A percentile compares a stretch with the other conserved stretches of the same genome.
phyloP scores from a whole-genome alignment of 2,329 filamentous ascomycete genomes.

The Neofusicoccum kwambonambiense region DNA sequence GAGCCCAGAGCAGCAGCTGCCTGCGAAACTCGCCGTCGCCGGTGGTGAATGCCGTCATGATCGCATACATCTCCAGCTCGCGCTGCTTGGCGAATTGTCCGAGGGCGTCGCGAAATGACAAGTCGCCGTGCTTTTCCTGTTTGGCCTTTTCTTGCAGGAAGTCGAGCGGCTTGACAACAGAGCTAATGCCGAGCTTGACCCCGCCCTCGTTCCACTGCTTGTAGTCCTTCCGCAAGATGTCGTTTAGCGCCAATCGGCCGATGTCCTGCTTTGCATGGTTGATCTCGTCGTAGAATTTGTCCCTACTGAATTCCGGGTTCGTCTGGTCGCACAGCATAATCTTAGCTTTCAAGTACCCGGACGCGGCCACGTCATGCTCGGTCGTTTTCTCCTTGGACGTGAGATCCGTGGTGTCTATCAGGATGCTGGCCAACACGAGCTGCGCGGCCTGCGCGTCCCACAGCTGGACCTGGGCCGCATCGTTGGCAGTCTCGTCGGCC shows the following conservation, averaged over 20 bases:
- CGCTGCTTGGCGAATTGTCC: constrained; percentile 56
- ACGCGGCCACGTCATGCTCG: constrained; percentile 58
- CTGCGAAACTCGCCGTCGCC: constrained; percentile 58
- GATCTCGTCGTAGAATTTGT: constrained; percentile 60
- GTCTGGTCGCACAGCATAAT: constrained; percentile 38
- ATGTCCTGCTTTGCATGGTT: constrained; percentile 67
- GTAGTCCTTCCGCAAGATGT: constrained; percentile 79
- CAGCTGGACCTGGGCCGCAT: constrained; percentile 35
- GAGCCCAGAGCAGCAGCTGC: constrained; percentile 67
- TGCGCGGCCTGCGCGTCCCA: constrained; percentile 62
- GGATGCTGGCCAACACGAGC: constrained; percentile 66
- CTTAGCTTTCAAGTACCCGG: constrained; percentile 58
- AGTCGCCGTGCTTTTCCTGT: constrained; percentile 33
- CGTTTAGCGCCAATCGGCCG: constrained; percentile 57
- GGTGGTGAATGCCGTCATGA: constrained; percentile 67
- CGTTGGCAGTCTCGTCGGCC: constrained; percentile 37
- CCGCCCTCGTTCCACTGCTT: constrained; percentile 66
- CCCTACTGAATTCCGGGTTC: constrained; percentile 49
- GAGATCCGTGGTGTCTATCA: constrained; percentile 72
- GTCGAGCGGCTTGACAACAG: constrained; percentile 61
- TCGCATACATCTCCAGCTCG: constrained; percentile 59
- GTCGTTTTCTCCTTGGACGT: constrained; percentile 61
- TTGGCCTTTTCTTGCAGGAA: constrained; percentile 59
- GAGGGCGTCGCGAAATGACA: constrained; percentile 51
- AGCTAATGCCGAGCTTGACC: constrained; percentile 64